Evolutionary conservation across 805 yeast species (phyloP), one percentile per base, ranked within the genome.

Genomic region (Scheffersomyces amazonensis): DNA sequence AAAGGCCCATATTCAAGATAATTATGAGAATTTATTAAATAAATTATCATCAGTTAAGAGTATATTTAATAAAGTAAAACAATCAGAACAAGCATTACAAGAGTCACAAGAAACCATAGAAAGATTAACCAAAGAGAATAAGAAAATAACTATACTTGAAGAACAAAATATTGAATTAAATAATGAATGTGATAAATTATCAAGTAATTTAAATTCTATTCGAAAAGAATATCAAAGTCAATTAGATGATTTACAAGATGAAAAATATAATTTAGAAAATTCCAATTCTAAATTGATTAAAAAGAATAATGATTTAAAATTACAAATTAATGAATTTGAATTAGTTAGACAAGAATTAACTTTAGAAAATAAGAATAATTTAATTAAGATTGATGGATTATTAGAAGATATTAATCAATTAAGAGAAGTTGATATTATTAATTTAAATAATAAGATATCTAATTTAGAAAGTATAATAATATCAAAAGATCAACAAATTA

Each of bases 11-110:
- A 69, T 75, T 20, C 78, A 81, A 47, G 65, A 70, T 1, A 79
- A 80, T 44, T 83, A 84, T 51, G 82, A 83, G 43, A 67, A 75
- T 4, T 59, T 86, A 22, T 58, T 86, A 42, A 77, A 76, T 44
- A 73, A 83, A 54, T 56, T 86, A 13, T 76, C 87, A 1, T 76
- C 86, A 2, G 84, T 85, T 91, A 85, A 83, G 47, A 65, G 81
- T 1, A 74, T 85, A 2, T 85, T 85, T 57, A 62, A 59, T 36
- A 84, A 85, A 46, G 83, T 84, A 87, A 82, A 84, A 52, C 83
- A 77, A 40, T 66, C 87, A 0, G 83, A 84, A 52, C 62, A 58
- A 2, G 86, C 83, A 47, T 63, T 86, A 15, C 87, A 76, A 30
- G 65, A 62, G 4, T 69, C 76, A 1, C 76, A 76, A 46, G 75